Evolutionary conservation across 1,139 yeast species (phyloP), one percentile per base, ranked within the genome.

Genomic region (Meyerozyma athensensis): DNA sequence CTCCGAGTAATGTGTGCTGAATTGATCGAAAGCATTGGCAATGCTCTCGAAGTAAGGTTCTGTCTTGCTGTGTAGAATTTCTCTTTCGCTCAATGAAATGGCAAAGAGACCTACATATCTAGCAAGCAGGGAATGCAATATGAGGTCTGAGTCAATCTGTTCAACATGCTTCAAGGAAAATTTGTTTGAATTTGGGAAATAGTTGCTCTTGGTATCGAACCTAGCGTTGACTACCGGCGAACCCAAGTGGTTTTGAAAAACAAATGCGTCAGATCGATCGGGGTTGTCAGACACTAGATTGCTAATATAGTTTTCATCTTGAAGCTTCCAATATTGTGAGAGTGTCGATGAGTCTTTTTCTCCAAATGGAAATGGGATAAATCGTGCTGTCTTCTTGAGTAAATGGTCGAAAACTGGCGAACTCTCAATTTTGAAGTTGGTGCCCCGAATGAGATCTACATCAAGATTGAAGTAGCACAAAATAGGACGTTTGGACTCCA

Each of bases 401-500:
- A 68, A 37, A 34, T 64, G 63, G 44, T 65, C 58, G 36, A 70
- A 56, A 13, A 65, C 42, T 0, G 74, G 71, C 39, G 59, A 62
- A 1, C 67, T 47, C 37, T 64, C 71, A 5, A 69, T 66, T n/a
- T 46, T 43, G 35, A 70, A 64, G 28, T 58, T 57, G 36, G 64
- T 57, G 0, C 76, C 76, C 16, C 60, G 58, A 3, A 70, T 58
- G 10, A 65, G 61, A 47, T 67, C 72, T 4, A 59, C 58, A 42
- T 69, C 74, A 33, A 70, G 57, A 42, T 69, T 64, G 30, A 70
- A 63, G 43, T 65, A 70, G 2, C 65, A 59, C 14, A 68, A 42
- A 2, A 67, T 45, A 8, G 68, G 58, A 19, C 52, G 45, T 34
- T 54, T 61, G 7, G 44, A 30, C 34, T 47, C 52, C 36, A 59